Percentiles rank a stretch among this genome's conserved stretches.
phyloP scores from a whole-genome alignment of 306 rosid species.

The Prunus armeniaca region DNA sequence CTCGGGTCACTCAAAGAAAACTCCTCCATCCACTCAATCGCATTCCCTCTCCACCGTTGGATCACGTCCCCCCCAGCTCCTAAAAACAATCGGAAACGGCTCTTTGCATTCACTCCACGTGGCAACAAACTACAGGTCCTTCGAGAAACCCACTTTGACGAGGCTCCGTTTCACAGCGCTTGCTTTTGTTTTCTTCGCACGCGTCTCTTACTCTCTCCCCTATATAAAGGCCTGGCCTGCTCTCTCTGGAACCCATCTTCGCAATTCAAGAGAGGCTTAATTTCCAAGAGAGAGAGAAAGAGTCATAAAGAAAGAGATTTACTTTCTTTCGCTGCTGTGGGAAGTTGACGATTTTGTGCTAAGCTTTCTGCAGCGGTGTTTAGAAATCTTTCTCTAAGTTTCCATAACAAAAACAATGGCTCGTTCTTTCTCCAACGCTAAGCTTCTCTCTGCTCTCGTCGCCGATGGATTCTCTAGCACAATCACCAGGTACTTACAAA shows the following conservation, averaged over 20 bases:
- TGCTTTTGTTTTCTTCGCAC: background rate
- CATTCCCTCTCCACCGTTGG: conserved; percentile 11
- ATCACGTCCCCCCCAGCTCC: background rate
- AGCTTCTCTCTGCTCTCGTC: conserved; percentile 49
- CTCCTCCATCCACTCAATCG: background rate
- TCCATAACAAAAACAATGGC: conserved; percentile 42
- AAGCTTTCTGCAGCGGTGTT: conserved; percentile 35
- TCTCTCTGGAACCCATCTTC: background rate
- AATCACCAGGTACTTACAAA: conserved; percentile 44
- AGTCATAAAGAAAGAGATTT: background rate
- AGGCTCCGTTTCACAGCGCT: background rate
- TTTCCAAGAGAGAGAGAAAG: background rate
- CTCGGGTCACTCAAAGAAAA: background rate
- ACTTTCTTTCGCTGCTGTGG: conserved; percentile 30
- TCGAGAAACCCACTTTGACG: conserved; percentile 16
- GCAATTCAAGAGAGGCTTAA: background rate
- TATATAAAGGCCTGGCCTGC: conserved; percentile 17
- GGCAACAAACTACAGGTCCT: conserved; percentile 28
- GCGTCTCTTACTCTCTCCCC: background rate
- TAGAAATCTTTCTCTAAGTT: background rate
- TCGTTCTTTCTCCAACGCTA: conserved; percentile 71
- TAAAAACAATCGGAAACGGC: background rate
- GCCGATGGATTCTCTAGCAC: conserved; percentile 42
- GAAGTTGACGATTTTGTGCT: conserved; percentile 2
- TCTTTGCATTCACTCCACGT: conserved; percentile 10